phyloP scores from a whole-genome alignment of 2,329 filamentous ascomycete species.

The Phialophora verrucosa region DNA sequence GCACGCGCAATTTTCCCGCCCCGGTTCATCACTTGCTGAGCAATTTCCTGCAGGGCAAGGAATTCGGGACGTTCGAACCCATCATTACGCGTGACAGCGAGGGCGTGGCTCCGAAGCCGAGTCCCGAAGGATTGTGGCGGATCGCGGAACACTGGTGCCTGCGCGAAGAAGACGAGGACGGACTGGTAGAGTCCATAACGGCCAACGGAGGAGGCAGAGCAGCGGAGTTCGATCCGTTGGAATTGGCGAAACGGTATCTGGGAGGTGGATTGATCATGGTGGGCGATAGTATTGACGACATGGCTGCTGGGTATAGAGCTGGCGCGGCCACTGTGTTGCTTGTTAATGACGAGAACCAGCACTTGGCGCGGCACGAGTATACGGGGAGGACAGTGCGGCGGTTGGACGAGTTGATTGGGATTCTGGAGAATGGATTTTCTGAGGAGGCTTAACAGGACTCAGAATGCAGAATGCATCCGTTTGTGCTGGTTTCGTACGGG shows the following conservation, averaged over 20 bases:
- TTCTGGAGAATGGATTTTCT: conserved; percentile 77
- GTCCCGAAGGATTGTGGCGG: conserved; percentile 38
- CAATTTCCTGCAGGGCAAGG: conserved; percentile 32
- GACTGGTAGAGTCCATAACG: not conserved
- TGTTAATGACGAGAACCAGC: conserved; percentile 77
- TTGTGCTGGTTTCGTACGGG: not conserved
- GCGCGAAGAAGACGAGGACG: conserved; percentile 16
- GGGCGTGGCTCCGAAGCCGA: conserved; percentile 38
- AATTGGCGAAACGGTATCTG: conserved; percentile 57
- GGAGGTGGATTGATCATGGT: conserved; percentile 44
- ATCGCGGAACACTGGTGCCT: conserved; percentile 37
- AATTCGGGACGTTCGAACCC: conserved; percentile 29
- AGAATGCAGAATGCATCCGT: not conserved
- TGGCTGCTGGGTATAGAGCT: conserved; percentile 81
- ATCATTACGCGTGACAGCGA: conserved; percentile 39
- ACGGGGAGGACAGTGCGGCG: conserved; percentile 75
- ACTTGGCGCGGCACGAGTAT: conserved; percentile 72
- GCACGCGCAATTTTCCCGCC: conserved; percentile 88
- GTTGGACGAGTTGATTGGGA: conserved; percentile 75
- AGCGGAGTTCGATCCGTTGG: conserved; percentile 23
- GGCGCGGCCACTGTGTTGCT: conserved; percentile 91
- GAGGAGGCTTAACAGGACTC: conserved; percentile 47
- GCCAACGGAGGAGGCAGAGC: not conserved
- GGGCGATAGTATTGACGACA: conserved; percentile 87
- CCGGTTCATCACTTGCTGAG: conserved; percentile 50